phyloP scores from a whole-genome alignment of 164 flowering plant genomes.

The Tinospora cordifolia region DNA sequence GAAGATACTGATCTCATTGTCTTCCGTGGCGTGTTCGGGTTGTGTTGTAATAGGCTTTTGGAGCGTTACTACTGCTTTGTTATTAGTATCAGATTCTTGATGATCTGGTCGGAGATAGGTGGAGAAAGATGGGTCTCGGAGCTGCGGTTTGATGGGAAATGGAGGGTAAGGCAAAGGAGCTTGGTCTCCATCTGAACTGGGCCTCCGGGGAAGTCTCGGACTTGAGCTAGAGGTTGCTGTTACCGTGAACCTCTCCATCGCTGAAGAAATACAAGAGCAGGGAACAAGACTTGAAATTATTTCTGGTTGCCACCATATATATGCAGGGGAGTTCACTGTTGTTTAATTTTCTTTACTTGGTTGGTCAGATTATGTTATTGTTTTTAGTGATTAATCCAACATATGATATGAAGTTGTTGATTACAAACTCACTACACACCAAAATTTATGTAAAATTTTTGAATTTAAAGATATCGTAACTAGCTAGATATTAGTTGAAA shows the following conservation, averaged over 20 bases:
- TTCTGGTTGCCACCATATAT: background rate
- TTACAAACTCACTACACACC: too few relatives aligned
- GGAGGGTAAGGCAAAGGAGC: background rate
- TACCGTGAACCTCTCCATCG: constrained; percentile 7
- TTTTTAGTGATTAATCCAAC: too few relatives aligned
- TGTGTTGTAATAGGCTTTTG: background rate
- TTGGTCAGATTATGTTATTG: too few relatives aligned
- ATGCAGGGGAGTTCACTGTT: background rate
- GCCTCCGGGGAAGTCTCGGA: background rate
- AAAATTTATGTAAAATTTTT: too few relatives aligned
- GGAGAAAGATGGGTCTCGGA: constrained; percentile 4
- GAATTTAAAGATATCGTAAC: too few relatives aligned
- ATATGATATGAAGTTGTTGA: too few relatives aligned
- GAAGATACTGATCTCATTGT: constrained; percentile 8
- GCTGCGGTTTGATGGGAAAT: constrained; percentile 1
- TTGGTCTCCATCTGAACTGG: background rate
- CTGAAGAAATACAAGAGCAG: background rate
- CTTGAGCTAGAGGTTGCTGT: background rate
- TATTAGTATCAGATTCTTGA: too few relatives aligned
- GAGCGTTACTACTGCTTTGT: background rate
- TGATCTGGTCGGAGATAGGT: constrained; percentile 1
- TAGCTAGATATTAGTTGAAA: too few relatives aligned
- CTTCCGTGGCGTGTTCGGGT: background rate
- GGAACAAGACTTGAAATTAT: background rate
- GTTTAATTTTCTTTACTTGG: background rate